A percentile compares a stretch with the other conserved stretches of the same genome.
phyloP scores from a whole-genome alignment of 1,139 yeast species.

The Geotrichum australiense region DNA sequence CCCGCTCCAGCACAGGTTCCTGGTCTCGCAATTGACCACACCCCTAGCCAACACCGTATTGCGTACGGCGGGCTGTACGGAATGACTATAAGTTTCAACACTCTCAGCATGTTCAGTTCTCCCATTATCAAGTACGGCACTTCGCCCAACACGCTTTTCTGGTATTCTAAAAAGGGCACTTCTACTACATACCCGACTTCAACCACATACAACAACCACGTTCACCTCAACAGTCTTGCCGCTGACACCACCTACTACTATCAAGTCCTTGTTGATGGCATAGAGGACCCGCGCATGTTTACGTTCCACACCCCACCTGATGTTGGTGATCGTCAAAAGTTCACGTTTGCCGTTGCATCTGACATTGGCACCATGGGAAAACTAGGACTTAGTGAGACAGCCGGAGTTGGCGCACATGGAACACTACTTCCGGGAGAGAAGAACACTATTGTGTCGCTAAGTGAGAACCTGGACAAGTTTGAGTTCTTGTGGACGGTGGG shows the following conservation, averaged over 20 bases:
- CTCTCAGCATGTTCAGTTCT: conserved; percentile 20
- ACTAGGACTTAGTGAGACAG: conserved; percentile 22
- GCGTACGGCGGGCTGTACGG: conserved; percentile 27
- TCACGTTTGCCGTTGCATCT: conserved; percentile 26
- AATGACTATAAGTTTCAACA: conserved; percentile 29
- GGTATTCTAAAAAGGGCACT: conserved; percentile 19
- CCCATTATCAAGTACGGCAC: conserved; percentile 29
- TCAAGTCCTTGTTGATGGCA: conserved; percentile 18
- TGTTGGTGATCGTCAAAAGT: conserved; percentile 21
- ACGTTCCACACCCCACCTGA: conserved; percentile 25
- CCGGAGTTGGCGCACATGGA: conserved; percentile 20
- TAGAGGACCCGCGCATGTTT: conserved; percentile 11
- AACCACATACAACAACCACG: conserved; percentile 30
- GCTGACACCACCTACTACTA: conserved; percentile 31
- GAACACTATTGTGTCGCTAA: conserved; percentile 27
- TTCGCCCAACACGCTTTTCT: conserved; percentile 20
- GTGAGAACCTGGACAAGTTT: conserved; percentile 21
- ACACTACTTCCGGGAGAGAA: conserved; percentile 21
- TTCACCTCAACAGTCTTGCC: conserved; percentile 24
- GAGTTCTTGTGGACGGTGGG: conserved; percentile 30
- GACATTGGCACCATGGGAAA: conserved; percentile 29
- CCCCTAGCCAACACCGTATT: conserved; percentile 24
- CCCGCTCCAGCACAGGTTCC: conserved; percentile 1
- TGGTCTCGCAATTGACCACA: conserved; percentile 3
- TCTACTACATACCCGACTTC: conserved; percentile 27